These are phyloP conservation scores for Conticribra guillardii DNA, from an alignment of 108 stramenopile species.

Conservation along the genomic window DNA sequence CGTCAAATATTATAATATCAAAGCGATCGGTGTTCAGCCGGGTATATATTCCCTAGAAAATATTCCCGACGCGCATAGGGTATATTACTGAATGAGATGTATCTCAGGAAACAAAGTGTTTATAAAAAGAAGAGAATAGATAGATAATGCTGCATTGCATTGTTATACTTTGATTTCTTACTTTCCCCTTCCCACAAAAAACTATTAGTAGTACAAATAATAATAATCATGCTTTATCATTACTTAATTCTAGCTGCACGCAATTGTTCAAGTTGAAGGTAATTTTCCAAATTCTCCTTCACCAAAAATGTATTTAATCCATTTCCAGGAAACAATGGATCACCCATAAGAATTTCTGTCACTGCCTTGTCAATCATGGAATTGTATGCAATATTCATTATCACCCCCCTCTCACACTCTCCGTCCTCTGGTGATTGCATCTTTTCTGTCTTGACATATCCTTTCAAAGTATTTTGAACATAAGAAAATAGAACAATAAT, in stretches of 20 bases:
- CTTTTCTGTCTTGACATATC: slow-evolving; percentile 45
- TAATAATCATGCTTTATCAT: too few relatives aligned
- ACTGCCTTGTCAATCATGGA: slow-evolving; percentile 87
- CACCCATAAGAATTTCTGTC: slow-evolving; percentile 75
- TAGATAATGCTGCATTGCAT: too few relatives aligned
- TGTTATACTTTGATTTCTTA: too few relatives aligned
- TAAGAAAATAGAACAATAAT: slow-evolving; percentile 89
- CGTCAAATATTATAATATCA: too few relatives aligned
- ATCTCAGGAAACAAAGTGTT: too few relatives aligned
- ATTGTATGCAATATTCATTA: slow-evolving; percentile 55
- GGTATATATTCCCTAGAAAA: too few relatives aligned
- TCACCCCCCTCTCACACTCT: slow-evolving; percentile 12
- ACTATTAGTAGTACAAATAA: too few relatives aligned
- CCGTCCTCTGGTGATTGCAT: not conserved
- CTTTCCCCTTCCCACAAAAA: too few relatives aligned
- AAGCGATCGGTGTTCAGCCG: too few relatives aligned
- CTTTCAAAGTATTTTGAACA: slow-evolving; percentile 76
- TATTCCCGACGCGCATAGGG: too few relatives aligned
- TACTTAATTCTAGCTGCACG: slow-evolving; percentile 72
- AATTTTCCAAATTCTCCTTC: slow-evolving; percentile 74
- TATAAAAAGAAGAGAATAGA: too few relatives aligned
- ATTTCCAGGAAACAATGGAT: slow-evolving; percentile 46
- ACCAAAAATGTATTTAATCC: slow-evolving; percentile 66
- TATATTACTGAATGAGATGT: too few relatives aligned
- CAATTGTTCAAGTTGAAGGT: slow-evolving; percentile 66